phyloP scores from a whole-genome alignment of 495 filamentous ascomycete genomes.

The Aspergillus hancockii region DNA sequence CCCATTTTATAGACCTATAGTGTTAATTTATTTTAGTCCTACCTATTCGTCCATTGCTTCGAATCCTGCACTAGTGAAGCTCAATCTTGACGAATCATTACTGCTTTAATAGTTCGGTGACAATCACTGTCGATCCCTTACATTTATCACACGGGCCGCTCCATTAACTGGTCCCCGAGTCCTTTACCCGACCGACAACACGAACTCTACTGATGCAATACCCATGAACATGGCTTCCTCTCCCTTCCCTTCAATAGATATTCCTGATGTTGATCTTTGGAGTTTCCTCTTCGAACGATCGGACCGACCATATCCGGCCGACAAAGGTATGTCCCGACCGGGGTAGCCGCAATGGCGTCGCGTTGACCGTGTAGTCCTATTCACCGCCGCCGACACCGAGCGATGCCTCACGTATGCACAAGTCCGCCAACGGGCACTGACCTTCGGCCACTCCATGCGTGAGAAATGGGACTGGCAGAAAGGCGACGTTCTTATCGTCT shows the following conservation, averaged over 20 bases:
- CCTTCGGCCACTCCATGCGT: slow-evolving; percentile 73
- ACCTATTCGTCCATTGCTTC: neutral
- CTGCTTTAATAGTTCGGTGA: neutral
- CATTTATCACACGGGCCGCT: neutral
- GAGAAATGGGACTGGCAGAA: slow-evolving; percentile 70
- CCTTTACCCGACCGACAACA: neutral
- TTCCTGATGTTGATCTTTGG: slow-evolving; percentile 71
- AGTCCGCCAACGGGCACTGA: slow-evolving; percentile 55
- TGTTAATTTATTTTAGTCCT: neutral
- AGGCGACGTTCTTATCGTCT: slow-evolving; percentile 67
- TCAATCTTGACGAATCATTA: neutral
- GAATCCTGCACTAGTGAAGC: neutral
- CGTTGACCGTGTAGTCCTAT: slow-evolving; percentile 4
- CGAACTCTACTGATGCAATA: neutral
- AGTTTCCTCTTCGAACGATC: slow-evolving; percentile 46
- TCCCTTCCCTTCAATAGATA: slow-evolving; percentile 53
- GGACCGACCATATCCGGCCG: slow-evolving; percentile 12
- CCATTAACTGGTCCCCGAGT: neutral
- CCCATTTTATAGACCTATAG: neutral
- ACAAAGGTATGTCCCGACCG: slow-evolving; percentile 14
- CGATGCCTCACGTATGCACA: slow-evolving; percentile 68
- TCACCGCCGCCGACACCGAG: slow-evolving; percentile 59
- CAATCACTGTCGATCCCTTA: neutral
- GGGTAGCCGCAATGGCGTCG: neutral
- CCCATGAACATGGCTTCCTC: slow-evolving; percentile 1